Evolutionary conservation across 768 basidiomycete species (phyloP), one percentile per base, ranked within the genome.

Genomic region (Coprinopsis sp.): DNA sequence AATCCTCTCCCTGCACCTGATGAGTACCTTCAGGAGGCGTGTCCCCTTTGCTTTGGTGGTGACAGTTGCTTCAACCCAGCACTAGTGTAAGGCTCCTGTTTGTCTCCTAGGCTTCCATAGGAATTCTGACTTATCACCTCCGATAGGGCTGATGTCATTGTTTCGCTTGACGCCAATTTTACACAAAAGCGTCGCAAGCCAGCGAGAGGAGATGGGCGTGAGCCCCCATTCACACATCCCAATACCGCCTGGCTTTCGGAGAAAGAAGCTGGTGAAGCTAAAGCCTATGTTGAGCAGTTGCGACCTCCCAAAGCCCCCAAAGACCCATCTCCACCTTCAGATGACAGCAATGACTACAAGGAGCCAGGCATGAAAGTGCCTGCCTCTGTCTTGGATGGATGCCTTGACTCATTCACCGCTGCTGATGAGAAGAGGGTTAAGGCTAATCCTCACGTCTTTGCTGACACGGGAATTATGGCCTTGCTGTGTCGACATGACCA

Each of bases 401-500:
- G 68, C 42, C 34, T 58, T 21, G 57, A 58, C 1, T 61, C 62
- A 12, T 70, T 69, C 48, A 52, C 45, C 3, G 61, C 66, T 5
- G 65, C 63, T 3, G 60, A 66, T 49, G 55, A 55, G 13, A 39
- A 38, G 4, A 31, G 55, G 0, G 33, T 47, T n/a, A 65, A 65
- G 50, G 61, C 61, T 6, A 66, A 59, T 37, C 59, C 57, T 22
- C 38, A 56, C 39, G 56, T 59, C 39, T 63, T 60, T 33, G 51
- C 55, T 30, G 65, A 68, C 36, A 70, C 60, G 0, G 67, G 62
- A 0, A 48, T 71, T 4, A 70, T 71, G 68, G 66, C 58, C 0
- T 50, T 71, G 0, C 53, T 71, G 0, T 73, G 71, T 48, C 46
- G 56, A 1, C 69, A 70, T 51, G 65, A 71, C 41, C 51, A 57